Evolutionary conservation across 345 rosid species (phyloP), one percentile per base, ranked within the genome.

Genomic region (Microcos paniculata): DNA sequence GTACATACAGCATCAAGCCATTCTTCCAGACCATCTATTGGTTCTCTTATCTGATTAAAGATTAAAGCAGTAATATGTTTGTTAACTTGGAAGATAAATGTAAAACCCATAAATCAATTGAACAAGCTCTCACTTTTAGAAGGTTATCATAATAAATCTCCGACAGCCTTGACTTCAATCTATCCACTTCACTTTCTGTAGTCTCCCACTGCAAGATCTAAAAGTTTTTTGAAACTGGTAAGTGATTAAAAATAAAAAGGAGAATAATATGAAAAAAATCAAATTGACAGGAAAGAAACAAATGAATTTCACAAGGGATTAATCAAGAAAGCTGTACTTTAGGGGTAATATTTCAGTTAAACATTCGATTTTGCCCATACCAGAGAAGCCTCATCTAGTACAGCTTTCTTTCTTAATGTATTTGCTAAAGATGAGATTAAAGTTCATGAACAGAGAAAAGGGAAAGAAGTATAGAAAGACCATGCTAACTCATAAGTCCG

Each of bases 1-100:
- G 87, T 91, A 70, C 83, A 78, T 28, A 95, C 90, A 45, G 96
- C 97, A 72, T 95, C 98, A 8, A 95, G 91, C 99, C 99, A 95
- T 69, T 91, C 97, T 83, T 72, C 71, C 43, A 93, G 87, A 8
- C 99, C 99, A 30, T 87, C 96, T 76, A 81, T 80, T 59, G 99
- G 96, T 78, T 86, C 80, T 62, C 73, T 83, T 56, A 90, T 87
- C 99, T 95, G 88, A 76, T 63, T 59, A 70, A 75, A 76, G 57
- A 72, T 76, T n/a, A 56, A 38, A 12, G 52, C 5, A 74, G 24
- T 15, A 78, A 68, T 13, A 51, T 58, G 15, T 42, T 45, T 61
- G 63, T 42, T 56, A 71, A 52, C 73, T 62, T 72, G 15, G 61
- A 58, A 71, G 16, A 77, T 26, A 72, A 67, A 66, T 26, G 53